Evolutionary conservation across 257 asterid species (phyloP).

Genomic region (Lycium ferocissimum): DNA sequence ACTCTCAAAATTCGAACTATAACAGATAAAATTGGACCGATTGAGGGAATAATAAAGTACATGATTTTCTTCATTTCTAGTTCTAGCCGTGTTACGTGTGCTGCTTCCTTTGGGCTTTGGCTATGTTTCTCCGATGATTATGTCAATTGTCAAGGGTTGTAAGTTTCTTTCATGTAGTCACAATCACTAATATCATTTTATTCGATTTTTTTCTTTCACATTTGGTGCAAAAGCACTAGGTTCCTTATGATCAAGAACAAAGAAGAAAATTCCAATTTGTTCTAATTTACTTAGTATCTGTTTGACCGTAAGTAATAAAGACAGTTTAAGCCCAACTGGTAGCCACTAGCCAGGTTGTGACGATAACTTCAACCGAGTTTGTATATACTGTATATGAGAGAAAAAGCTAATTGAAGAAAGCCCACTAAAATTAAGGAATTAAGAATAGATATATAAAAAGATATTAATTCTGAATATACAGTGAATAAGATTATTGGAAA

Average conservation of each 20-base stretch:
- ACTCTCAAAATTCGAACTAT: too few relatives aligned
- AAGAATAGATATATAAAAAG: not conserved
- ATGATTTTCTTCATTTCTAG: not conserved
- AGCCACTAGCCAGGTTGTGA: not conserved
- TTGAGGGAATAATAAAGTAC: not conserved
- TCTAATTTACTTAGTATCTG: not conserved
- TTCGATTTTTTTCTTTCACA: not conserved
- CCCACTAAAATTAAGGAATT: not conserved
- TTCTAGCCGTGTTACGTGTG: conserved; percentile 1
- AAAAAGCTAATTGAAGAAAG: not conserved
- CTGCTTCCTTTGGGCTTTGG: not conserved
- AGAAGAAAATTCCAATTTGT: not conserved
- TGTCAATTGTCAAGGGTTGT: not conserved
- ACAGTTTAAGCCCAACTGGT: not conserved
- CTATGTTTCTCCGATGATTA: not conserved
- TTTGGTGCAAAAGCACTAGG: not conserved
- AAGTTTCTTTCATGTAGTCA: not conserved
- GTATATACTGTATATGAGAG: not conserved
- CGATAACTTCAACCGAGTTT: not conserved
- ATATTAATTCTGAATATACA: not conserved
- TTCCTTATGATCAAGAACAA: not conserved
- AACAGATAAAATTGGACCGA: not conserved
- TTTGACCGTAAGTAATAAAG: not conserved
- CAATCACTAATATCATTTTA: not conserved
- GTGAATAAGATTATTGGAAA: not conserved